Evolutionary conservation across 1,139 yeast genomes (phyloP), one percentile per base, ranked within the genome.

Genomic region (Fermentozyma sake): DNA sequence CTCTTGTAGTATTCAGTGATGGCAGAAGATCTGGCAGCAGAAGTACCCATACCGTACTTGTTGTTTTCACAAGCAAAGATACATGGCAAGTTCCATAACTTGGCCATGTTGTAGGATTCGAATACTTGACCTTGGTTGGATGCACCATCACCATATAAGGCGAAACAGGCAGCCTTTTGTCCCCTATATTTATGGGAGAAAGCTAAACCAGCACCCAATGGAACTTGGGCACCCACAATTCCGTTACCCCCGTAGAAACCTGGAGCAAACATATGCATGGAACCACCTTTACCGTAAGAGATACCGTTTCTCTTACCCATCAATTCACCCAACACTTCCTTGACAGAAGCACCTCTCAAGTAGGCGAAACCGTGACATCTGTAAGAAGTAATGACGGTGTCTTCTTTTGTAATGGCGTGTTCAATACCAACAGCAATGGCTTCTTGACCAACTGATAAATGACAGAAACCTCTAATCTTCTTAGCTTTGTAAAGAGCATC

Each of bases 1-100:
- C 98, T 87, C 80, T 91, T 86, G 79, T 83, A 84, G 76, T 87
- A 91, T 52, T 91, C 97, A 36, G 94, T 81, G 73, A 87, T 68
- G 29, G 98, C 98, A 33, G 96, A 87, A 10, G 97, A 86, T 68
- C 98, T 81, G 30, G 95, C 66, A 34, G 97, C 97, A 42, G 98
- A 68, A 31, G 98, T 91, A 68, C 98, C 98, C 98, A 91, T 91
- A 74, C 98, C 98, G 61, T 91, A 91, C 70, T 87, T 91, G 79
- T 91, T 91, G 76, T 91, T 91, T 68, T 91, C 98, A 73, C 98
- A 91, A 42, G 93, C 87, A 57, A 86, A 91, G 44, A 91, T 67
- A 55, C 86, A 81, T 44, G 98, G 98, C 56, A 91, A 76, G 66
- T 87, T 79, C 96, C 96, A 91, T 59, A 91, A 78, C 69, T 91